Conservation (phyloP, 2,329 filamentous ascomycete species). For the Clarireedia hainanense region DNA sequence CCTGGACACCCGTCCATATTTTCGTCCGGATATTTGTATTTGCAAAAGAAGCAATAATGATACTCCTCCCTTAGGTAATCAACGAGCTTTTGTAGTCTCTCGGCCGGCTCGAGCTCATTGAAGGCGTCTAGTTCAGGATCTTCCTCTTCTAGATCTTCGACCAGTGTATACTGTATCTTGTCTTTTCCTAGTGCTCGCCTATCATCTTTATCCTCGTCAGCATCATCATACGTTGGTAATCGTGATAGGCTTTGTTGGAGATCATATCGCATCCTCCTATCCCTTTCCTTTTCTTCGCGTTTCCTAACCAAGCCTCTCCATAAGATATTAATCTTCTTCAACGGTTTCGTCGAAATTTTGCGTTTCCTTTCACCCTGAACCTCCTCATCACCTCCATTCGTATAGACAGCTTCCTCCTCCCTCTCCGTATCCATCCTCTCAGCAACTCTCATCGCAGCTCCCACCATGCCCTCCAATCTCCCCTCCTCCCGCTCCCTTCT, state of each 20-base stretch:
- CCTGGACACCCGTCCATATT: conserved; percentile 86
- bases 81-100: conserved; percentile 61
- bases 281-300: conserved; percentile 62
- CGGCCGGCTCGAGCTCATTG: conserved; percentile 56
- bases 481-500: conserved; percentile 61
- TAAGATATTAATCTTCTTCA: conserved; percentile 65
- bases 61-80: conserved; percentile 62
- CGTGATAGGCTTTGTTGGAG: conserved; percentile 56
- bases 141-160: conserved; percentile 67
- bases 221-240: conserved; percentile 60
- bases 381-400: conserved; percentile 18
- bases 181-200: conserved; percentile 57
- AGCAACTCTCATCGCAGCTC: conserved; percentile 73
- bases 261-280: conserved; percentile 56
- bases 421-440: conserved; percentile 54
- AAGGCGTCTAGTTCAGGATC: conserved; percentile 77
- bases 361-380: conserved; percentile 23
- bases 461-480: conserved; percentile 60
- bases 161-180: conserved; percentile 46
- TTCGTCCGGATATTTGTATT: conserved; percentile 66
- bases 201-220: conserved; percentile 66
- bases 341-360: conserved; percentile 37
- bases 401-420: conserved; percentile 17
- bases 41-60: conserved; percentile 95
- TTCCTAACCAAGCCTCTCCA: conserved; percentile 69